phyloP scores from a whole-genome alignment of 768 basidiomycete species.

The Pleurotus tuber-regium region DNA sequence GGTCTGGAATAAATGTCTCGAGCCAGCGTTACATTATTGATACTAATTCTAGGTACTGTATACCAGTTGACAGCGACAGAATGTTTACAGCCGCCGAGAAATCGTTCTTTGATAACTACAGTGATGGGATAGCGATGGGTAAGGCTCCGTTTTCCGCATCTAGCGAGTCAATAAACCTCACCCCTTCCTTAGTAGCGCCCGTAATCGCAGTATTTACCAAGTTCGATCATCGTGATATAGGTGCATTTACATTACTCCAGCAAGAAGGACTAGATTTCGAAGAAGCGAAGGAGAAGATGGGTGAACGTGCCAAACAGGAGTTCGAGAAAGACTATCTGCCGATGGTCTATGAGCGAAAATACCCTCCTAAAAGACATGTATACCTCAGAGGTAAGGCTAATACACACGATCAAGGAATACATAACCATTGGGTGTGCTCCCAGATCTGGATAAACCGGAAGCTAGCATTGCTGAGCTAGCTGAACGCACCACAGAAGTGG shows the following conservation, averaged over 20 bases:
- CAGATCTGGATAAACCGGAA: neutral
- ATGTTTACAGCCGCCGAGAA: conserved; percentile 1
- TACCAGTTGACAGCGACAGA: conserved; percentile 3
- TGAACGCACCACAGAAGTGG: neutral
- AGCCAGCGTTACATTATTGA: too few relatives aligned
- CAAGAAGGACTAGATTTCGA: neutral
- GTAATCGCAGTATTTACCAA: conserved; percentile 8
- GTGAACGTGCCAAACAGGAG: neutral
- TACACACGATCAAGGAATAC: neutral
- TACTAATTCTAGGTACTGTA: conserved; percentile 4
- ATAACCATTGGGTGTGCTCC: neutral
- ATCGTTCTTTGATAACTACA: neutral
- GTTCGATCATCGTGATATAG: conserved; percentile 2
- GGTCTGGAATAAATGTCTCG: conserved; percentile 8
- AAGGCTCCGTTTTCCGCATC: neutral
- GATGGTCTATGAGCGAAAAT: neutral
- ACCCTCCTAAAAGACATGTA: neutral
- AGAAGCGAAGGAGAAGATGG: neutral
- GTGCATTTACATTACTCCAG: neutral
- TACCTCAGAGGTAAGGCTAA: neutral
- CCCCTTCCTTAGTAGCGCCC: neutral
- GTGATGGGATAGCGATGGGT: neutral
- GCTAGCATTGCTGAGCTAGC: neutral
- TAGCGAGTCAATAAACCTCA: neutral
- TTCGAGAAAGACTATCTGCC: neutral